Evolutionary conservation across 2,329 filamentous ascomycete species (phyloP).

Genomic region (Teratosphaeria nubilosa): DNA sequence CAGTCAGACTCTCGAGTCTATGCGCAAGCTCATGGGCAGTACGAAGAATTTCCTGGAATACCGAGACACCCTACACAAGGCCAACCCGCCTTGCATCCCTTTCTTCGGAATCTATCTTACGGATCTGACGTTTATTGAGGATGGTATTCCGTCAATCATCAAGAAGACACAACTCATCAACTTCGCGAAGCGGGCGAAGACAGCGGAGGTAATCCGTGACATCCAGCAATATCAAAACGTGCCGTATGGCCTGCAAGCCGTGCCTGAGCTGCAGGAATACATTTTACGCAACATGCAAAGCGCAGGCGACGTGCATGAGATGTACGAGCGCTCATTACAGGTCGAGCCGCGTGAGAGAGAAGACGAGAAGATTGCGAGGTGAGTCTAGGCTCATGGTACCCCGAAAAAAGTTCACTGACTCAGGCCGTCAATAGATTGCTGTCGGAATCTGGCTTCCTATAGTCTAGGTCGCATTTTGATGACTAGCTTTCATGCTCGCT

Average conservation of each 20-base stretch:
- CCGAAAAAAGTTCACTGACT: background rate
- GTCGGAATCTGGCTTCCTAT: conserved; percentile 47
- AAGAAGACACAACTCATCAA: conserved; percentile 97
- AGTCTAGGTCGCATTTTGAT: conserved; percentile 7
- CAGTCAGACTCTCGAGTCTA: conserved; percentile 68
- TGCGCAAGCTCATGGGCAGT: conserved; percentile 91
- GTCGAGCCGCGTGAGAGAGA: conserved; percentile 93
- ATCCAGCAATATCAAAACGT: conserved; percentile 99
- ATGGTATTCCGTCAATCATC: conserved; percentile 90
- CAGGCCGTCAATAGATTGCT: conserved; percentile 32
- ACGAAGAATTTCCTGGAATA: conserved; percentile 98
- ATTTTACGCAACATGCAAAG: conserved; percentile 93
- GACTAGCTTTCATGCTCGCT: background rate
- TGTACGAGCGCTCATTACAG: conserved; percentile 94
- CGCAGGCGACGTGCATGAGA: conserved; percentile 93
- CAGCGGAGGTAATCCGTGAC: conserved; percentile 93
- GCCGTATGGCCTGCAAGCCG: conserved; percentile 82
- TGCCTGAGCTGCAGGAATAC: conserved; percentile 90
- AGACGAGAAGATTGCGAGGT: conserved; percentile 99
- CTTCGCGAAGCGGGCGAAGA: conserved; percentile 96
- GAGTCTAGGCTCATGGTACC: conserved; percentile 25
- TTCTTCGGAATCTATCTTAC: conserved; percentile 99
- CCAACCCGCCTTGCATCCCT: conserved; percentile 93
- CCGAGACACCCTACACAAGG: conserved; percentile 79
- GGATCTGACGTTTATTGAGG: conserved; percentile 95